Percentiles rank a stretch among this genome's conserved stretches.
Conservation (phyloP, 441 rosid species). For the Adansonia gregorii region DNA sequence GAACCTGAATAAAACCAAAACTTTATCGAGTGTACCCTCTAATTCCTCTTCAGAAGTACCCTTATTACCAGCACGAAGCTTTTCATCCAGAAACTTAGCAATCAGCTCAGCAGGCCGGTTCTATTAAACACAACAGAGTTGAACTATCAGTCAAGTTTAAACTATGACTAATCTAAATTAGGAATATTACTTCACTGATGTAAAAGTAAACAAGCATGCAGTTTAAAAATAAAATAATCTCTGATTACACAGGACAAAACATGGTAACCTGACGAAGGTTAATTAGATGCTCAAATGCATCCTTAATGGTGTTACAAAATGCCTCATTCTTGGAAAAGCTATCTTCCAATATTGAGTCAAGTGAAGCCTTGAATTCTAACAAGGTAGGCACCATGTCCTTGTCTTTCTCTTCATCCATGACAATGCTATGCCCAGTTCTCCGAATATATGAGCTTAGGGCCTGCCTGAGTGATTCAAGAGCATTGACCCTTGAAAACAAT, state of each 20-base stretch:
- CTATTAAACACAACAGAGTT: conserved; percentile 48
- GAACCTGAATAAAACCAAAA: conserved; percentile 94
- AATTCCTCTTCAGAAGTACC: conserved; percentile 99
- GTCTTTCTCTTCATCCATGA: conserved; percentile 98
- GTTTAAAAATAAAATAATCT: conserved; percentile 6
- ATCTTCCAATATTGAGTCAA: conserved; percentile 90
- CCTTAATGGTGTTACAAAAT: conserved; percentile 90
- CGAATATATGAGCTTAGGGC: conserved; percentile 80
- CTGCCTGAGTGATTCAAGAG: conserved; percentile 88
- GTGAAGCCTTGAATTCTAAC: conserved; percentile 86
- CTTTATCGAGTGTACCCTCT: conserved; percentile 96
- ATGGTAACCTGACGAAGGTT: conserved; percentile 91
- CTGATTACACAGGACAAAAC: not conserved
- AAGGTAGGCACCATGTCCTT: conserved; percentile 92
- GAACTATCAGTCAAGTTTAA: conserved; percentile 9
- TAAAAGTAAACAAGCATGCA: not conserved
- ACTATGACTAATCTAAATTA: not conserved
- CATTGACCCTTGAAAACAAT: conserved; percentile 74
- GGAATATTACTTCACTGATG: not conserved
- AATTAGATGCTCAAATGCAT: conserved; percentile 91
- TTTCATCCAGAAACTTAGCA: conserved; percentile 97
- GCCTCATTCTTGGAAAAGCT: conserved; percentile 91
- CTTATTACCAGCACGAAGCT: conserved; percentile 99
- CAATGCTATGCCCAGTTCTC: conserved; percentile 78
- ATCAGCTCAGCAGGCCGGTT: conserved; percentile 97